A percentile compares a stretch with the other conserved stretches of the same genome.
Evolutionary conservation across 176 grass and related monocot genomes (phyloP).

Genomic region (Ananas comosus): DNA sequence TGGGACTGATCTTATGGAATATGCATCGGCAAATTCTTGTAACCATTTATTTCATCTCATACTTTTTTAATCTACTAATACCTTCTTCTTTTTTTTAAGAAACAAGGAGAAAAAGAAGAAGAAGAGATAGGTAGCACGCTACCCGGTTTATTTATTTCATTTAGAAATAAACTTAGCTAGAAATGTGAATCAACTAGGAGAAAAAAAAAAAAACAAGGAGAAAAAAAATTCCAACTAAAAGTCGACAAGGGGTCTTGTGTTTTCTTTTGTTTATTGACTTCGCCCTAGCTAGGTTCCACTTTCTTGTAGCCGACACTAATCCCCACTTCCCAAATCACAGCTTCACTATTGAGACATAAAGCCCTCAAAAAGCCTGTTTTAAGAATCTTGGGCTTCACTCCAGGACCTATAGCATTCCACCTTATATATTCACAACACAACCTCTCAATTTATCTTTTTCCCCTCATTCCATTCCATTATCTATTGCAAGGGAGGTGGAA

Average conservation of each 20-base stretch:
- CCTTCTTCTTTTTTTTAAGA: no score
- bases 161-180: no score
- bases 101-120: no score
- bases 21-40: no score
- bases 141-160: no score
- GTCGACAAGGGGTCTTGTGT: background rate
- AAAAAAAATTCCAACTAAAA: background rate
- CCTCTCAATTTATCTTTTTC: slow-evolving; percentile 7
- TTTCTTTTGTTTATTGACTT: background rate
- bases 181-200: no score
- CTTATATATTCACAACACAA: slow-evolving; percentile 45
- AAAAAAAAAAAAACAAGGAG: background rate
- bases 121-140: no score
- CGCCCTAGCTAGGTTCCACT: background rate
- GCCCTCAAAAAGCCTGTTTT: slow-evolving; percentile 19
- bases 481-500: background rate
- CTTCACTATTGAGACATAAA: slow-evolving; percentile 13
- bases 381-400: slow-evolving; percentile 31
- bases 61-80: no score
- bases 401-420: slow-evolving; percentile 10
- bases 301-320: slow-evolving; percentile 7
- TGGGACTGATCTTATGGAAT: no score
- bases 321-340: slow-evolving; percentile 4
- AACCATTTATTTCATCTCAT: no score
- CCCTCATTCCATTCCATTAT: background rate